A percentile compares a stretch with the other conserved stretches of the same genome.
These are phyloP conservation scores for Trichoderma reesei DNA, from an alignment of 495 filamentous ascomycete genomes.

Conservation along the genomic window DNA sequence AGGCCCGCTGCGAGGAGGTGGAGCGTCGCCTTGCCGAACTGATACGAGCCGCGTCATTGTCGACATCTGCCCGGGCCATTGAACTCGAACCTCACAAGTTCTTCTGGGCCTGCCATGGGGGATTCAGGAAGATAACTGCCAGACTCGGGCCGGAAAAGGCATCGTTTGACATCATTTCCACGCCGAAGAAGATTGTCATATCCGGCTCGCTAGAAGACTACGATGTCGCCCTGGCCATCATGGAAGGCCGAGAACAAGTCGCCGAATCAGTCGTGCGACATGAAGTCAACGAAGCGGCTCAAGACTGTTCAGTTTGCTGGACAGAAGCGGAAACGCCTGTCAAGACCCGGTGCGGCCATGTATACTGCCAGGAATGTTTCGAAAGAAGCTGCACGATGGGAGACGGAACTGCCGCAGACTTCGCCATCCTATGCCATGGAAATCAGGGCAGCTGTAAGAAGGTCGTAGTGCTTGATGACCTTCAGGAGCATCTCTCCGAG, in stretches of 20 bases:
- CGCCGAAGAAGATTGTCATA: constrained; percentile 17
- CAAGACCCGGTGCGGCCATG: not conserved
- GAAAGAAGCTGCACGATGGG: not conserved
- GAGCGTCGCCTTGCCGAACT: constrained; percentile 11
- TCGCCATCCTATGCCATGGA: not conserved
- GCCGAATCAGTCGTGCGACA: not conserved
- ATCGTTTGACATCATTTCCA: constrained; percentile 19
- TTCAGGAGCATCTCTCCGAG: not conserved
- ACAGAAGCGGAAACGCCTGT: not conserved
- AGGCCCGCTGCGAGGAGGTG: constrained; percentile 9
- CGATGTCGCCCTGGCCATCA: not conserved
- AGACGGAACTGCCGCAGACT: not conserved
- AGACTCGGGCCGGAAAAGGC: constrained; percentile 21
- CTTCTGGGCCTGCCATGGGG: constrained; percentile 24
- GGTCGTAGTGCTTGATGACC: not conserved
- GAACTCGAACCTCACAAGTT: constrained; percentile 15
- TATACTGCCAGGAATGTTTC: not conserved
- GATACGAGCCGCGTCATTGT: constrained; percentile 17
- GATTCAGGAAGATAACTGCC: constrained; percentile 22
- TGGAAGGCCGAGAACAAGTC: not conserved
- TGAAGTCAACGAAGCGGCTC: not conserved
- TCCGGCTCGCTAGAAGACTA: constrained; percentile 16
- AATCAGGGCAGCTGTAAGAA: not conserved
- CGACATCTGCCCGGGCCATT: constrained; percentile 13
- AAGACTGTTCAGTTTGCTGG: not conserved